These are phyloP conservation scores for Arthromyces matolae DNA, from an alignment of 768 basidiomycete genomes.

Conservation along the genomic window DNA sequence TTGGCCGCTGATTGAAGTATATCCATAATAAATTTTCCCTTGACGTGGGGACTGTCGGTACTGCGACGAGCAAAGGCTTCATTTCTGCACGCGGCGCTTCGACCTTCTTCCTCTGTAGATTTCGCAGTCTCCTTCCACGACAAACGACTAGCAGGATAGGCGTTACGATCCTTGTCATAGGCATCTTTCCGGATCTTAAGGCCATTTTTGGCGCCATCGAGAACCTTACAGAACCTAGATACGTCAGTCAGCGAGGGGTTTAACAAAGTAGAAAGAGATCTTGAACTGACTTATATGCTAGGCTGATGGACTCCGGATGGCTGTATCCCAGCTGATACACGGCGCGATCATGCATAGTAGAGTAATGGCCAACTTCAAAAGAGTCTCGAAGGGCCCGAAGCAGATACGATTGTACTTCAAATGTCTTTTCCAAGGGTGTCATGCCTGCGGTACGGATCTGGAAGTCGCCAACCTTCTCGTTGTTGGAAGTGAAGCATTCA, in stretches of 20 bases:
- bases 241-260: too few relatives aligned
- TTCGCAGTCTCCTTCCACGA: conserved; percentile 19
- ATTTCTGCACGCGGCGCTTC: too few relatives aligned
- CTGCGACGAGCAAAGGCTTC: conserved; percentile 13
- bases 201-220: conserved; percentile 64
- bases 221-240: conserved; percentile 49
- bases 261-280: too few relatives aligned
- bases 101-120: too few relatives aligned
- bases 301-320: conserved; percentile 42
- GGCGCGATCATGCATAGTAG: conserved; percentile 51
- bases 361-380: conserved; percentile 51
- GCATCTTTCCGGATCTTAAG: conserved; percentile 35
- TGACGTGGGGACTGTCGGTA: conserved; percentile 10
- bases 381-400: conserved; percentile 46
- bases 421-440: conserved; percentile 24
- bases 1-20: conserved; percentile 14
- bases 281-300: conserved; percentile 47
- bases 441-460: conserved; percentile 22
- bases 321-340: conserved; percentile 52
- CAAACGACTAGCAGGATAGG: conserved; percentile 5
- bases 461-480: conserved; percentile 43
- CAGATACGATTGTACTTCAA: conserved; percentile 44
- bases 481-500: conserved; percentile 34
- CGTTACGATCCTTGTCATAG: conserved; percentile 19
- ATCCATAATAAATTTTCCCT: conserved; percentile 29